phyloP scores from a whole-genome alignment of 768 basidiomycete species.

The Hericium rajendrae region DNA sequence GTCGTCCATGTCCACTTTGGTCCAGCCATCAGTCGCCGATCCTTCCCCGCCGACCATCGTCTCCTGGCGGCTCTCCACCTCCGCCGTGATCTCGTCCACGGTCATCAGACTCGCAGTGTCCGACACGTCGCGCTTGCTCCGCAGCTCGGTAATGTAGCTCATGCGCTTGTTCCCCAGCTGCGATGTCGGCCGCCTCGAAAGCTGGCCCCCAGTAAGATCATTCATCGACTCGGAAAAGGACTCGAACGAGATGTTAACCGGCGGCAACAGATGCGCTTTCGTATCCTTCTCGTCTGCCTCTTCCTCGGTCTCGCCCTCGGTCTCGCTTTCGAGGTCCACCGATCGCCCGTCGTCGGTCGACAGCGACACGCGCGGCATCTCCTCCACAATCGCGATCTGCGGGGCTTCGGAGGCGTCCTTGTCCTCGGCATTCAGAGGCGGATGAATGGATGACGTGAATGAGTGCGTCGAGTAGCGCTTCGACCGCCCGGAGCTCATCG shows the following conservation, averaged over 20 bases:
- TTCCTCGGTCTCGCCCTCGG: constrained; percentile 35
- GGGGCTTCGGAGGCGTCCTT: constrained; percentile 7
- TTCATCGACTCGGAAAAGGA: constrained; percentile 75
- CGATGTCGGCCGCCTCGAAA: constrained; percentile 30
- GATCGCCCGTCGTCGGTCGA: constrained; percentile 66
- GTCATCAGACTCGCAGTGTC: constrained; percentile 91
- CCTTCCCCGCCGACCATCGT: constrained; percentile 38
- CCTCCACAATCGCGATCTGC: constrained; percentile 27
- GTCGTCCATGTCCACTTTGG: constrained; percentile 39
- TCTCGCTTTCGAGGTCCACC: constrained; percentile 39
- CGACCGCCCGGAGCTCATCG: constrained; percentile 28
- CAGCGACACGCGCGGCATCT: constrained; percentile 62
- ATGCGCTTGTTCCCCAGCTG: constrained; percentile 69
- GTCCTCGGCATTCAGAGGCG: constrained; percentile 14
- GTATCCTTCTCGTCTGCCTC: constrained; percentile 30
- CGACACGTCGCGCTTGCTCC: constrained; percentile 74
- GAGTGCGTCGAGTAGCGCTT: constrained; percentile 34
- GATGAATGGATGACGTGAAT: constrained; percentile 34
- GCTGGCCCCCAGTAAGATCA: constrained; percentile 30
- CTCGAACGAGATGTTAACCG: constrained; percentile 69
- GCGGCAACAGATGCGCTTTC: constrained; percentile 58
- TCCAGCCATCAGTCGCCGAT: constrained; percentile 52
- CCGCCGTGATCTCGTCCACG: constrained; percentile 95
- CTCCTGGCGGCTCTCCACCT: constrained; percentile 70
- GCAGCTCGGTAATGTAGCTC: constrained; percentile 75